Percentiles rank a stretch among this genome's conserved stretches.
These are phyloP conservation scores for Chloranthus sessilifolius DNA, from an alignment of 164 flowering plant species.

Conservation along the genomic window DNA sequence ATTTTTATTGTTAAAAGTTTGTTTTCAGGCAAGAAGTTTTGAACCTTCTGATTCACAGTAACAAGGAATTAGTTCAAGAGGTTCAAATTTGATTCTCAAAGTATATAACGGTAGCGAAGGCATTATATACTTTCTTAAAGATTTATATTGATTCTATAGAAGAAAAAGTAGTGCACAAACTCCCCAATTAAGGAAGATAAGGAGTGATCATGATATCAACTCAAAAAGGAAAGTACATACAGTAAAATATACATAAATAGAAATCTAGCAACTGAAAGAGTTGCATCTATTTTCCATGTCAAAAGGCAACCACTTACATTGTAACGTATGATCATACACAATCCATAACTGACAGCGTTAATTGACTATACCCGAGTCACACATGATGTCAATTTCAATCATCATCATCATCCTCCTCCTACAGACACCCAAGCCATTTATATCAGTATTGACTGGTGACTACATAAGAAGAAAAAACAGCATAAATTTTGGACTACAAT, in stretches of 20 bases:
- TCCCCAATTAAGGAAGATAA: too few species aligned
- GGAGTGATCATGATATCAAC: not conserved
- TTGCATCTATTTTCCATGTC: slow-evolving; percentile 8
- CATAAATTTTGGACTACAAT: too few species aligned
- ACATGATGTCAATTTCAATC: slow-evolving; percentile 26
- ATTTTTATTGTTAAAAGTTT: too few species aligned
- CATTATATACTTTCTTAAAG: too few species aligned
- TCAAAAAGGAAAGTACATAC: not conserved
- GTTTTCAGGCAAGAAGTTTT: too few species aligned
- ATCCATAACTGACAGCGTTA: slow-evolving; percentile 7
- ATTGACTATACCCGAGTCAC: slow-evolving; percentile 13
- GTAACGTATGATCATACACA: slow-evolving; percentile 20
- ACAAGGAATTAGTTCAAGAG: too few species aligned
- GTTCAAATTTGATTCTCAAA: too few species aligned
- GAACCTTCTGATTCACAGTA: too few species aligned
- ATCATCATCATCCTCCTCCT: slow-evolving; percentile 49
- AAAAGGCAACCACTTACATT: slow-evolving; percentile 9
- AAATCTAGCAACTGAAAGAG: slow-evolving; percentile 2
- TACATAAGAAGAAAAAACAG: not conserved
- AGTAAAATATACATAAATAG: slow-evolving; percentile 12
- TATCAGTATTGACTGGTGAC: not conserved
- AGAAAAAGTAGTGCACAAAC: too few species aligned
- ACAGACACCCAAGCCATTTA: slow-evolving; percentile 1
- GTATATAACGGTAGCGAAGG: too few species aligned
- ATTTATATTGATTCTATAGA: too few species aligned